Base-by-base conservation (phyloP, 352 stramenopile genomes). In the Phytophthora kernoviae region DNA sequence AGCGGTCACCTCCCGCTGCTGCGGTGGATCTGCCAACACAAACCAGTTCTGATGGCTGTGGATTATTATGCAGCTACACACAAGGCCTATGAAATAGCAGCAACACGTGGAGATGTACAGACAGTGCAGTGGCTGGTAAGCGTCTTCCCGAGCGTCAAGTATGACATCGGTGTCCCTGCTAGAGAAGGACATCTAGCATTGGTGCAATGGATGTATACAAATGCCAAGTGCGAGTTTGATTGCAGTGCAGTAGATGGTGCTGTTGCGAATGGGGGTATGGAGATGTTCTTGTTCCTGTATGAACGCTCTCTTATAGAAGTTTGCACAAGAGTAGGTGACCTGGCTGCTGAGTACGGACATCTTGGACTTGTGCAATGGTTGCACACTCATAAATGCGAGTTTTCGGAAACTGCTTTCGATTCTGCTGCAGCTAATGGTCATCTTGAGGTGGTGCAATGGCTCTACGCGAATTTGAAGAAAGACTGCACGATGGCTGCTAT, bases 401-500 rank as follows among this genome's bases (percentile, higher is more conserved):
- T 4, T 7, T 12, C 36, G 9, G 46, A 26, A n/a, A 26, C 20
- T 22, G 53, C 42, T 2, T 40, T 60, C 20, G 42, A 53, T 53
- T 24, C 32, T 21, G 42, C 53, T 21, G 53, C 53, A 22, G 7
- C 10, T 15, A 30, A 21, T 7, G 53, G 53, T 1, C 53, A 53
- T 32, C 24, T 62, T 9, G 22, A 62, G 5, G 34, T 54, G 20
- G 22, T 62, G n/a, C 20, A 37, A 6, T 43, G 34, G 24, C 24
- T 30, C 24, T 30, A 30, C 24, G 24, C 3, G 24, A 30, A 30
- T 30, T 11, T 41, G 21, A 20, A 34, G 17, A 34, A 33, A 1
- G 24, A 42, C 12, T 61, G 42, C 17, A 61, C 33, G 12, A 47
- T 42, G 30, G 15, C 15, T 20, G 54, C 54, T 5, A 54, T 61